Evolutionary conservation across 2,329 filamentous ascomycete genomes (phyloP).

Genomic region (Cytospora leucostoma): DNA sequence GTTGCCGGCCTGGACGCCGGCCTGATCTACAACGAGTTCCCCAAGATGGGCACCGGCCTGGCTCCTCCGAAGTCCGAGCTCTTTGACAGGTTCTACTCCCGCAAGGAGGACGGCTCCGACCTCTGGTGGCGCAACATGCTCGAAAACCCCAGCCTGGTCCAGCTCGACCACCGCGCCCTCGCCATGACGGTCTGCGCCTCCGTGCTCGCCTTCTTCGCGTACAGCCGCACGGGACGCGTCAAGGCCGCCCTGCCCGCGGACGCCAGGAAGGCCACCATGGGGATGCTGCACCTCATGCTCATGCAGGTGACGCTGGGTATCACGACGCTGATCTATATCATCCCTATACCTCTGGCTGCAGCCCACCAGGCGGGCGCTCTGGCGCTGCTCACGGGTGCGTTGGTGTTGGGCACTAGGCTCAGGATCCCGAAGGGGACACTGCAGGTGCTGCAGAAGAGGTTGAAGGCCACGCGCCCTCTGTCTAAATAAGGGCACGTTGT

Average conservation of each 20-base stretch:
- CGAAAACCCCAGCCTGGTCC: conserved; percentile 93
- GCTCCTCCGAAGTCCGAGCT: conserved; percentile 81
- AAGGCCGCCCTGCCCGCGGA: conserved; percentile 60
- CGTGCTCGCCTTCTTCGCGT: conserved; percentile 78
- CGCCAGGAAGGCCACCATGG: conserved; percentile 70
- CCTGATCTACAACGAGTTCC: conserved; percentile 98
- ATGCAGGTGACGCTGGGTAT: conserved; percentile 87
- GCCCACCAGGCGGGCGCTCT: conserved; percentile 91
- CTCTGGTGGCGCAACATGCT: conserved; percentile 97
- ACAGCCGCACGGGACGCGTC: conserved; percentile 67
- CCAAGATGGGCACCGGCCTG: conserved; percentile 85
- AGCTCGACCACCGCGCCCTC: conserved; percentile 91
- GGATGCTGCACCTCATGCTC: conserved; percentile 79
- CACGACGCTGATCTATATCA: conserved; percentile 87
- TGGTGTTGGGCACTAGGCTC: conserved; percentile 77
- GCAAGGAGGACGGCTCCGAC: conserved; percentile 75
- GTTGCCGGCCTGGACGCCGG: conserved; percentile 95
- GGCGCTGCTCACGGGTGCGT: conserved; percentile 77
- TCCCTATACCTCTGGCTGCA: conserved; percentile 83
- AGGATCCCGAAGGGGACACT: conserved; percentile 70
- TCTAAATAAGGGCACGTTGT: neutral
- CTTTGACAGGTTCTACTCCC: conserved; percentile 82
- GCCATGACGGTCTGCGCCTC: conserved; percentile 86
- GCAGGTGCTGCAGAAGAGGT: conserved; percentile 56
- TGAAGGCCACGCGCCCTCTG: conserved; percentile 34